Base-by-base conservation (phyloP, 768 basidiomycete genomes). In the Rhodocollybia butyracea region DNA sequence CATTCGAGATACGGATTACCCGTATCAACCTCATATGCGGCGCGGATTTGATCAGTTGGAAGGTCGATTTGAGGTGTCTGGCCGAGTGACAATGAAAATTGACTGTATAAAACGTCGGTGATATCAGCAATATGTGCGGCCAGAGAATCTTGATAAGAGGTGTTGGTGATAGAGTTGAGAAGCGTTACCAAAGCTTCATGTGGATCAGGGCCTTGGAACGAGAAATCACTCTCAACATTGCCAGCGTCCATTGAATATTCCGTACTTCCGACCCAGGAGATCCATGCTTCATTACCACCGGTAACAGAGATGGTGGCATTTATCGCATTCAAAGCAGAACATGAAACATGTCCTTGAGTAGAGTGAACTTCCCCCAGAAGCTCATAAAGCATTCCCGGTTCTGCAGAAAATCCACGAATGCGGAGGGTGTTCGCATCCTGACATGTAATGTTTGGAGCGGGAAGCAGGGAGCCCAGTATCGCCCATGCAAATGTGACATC, bases 201-300 rank as follows among this genome's bases (percentile, higher is more conserved):
- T 32, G 88, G 86, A 57, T 89, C 84, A 0, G 73, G 52, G 5
- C 87, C 86, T 29, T 71, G 65, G 76, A 91, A 91, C 3, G 86
- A 78, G 62, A 83, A 90, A 40, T 70, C 66, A 63, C 76, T 75
- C 13, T 76, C 75, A 3, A 70, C 72, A 58, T 81, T 76, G 29
- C 88, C 88, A 1, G 86, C 82, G 58, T 79, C 66, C 67, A 83
- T 80, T 57, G 81, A 73, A 64, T 84, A 90, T 45, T 89, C 77
- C 15, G 89, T 90, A 27, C 77, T 86, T n/a, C 87, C 88, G 17
- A 83, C 80, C 86, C 87, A 89, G 6, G 81, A 79, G 60, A 89
- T 68, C 84, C 82, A 87, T 0, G 83, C 75, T 56, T 84, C 82
- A 2, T 70, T 70, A 26, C 79, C 72, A 21, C 66, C 69, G 6